These are phyloP conservation scores for Penicillium nordicum DNA, from an alignment of 2,329 filamentous ascomycete species.

Conservation along the genomic window DNA sequence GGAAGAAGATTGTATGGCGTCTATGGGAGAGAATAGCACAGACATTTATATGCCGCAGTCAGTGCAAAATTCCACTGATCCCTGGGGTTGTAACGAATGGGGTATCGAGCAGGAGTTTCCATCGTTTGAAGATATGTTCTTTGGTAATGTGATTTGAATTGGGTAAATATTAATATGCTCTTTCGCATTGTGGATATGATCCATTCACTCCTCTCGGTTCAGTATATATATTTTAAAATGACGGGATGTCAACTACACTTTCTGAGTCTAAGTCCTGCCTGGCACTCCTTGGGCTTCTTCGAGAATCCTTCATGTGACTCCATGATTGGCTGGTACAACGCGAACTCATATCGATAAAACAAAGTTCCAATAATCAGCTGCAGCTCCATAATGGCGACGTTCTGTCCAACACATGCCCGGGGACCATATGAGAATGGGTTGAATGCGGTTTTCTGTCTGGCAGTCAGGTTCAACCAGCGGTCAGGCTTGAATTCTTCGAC, in stretches of 20 bases:
- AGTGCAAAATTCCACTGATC: not conserved
- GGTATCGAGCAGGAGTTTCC: slow-evolving; percentile 13
- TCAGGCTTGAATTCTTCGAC: slow-evolving; percentile 41
- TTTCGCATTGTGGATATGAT: not conserved
- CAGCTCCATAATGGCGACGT: slow-evolving; percentile 44
- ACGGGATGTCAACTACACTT: not conserved
- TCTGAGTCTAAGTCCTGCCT: slow-evolving; percentile 18
- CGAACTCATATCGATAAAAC: slow-evolving; percentile 23
- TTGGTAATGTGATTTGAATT: slow-evolving; percentile 7
- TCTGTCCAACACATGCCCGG: slow-evolving; percentile 43
- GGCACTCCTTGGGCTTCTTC: slow-evolving; percentile 23
- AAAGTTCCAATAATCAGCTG: slow-evolving; percentile 36
- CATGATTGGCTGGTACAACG: slow-evolving; percentile 14
- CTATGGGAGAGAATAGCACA: not conserved
- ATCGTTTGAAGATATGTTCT: slow-evolving; percentile 20
- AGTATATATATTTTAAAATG: not conserved
- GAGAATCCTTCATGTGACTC: slow-evolving; percentile 24
- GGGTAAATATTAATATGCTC: not conserved
- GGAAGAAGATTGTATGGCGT: not conserved
- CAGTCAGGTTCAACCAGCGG: slow-evolving; percentile 28
- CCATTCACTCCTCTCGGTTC: not conserved
- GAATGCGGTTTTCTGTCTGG: slow-evolving; percentile 36
- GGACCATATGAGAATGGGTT: slow-evolving; percentile 45
- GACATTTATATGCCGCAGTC: not conserved
- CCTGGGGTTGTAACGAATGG: slow-evolving; percentile 10